Percentiles rank a stretch among this genome's conserved stretches.
phyloP scores from a whole-genome alignment of 495 filamentous ascomycete species.

The Hypoxylon subgilvum region DNA sequence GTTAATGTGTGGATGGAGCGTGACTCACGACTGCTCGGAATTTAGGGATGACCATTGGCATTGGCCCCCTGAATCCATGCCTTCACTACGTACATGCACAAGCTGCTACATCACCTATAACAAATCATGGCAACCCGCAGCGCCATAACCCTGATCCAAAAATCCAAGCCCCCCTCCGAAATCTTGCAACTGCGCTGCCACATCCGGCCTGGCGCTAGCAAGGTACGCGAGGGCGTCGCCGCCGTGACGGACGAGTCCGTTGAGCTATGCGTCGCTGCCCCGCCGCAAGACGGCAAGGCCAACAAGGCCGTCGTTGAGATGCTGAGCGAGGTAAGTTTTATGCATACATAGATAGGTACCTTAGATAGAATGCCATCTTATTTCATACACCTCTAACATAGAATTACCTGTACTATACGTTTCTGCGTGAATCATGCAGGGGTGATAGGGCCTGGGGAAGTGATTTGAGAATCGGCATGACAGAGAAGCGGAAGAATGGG shows the following conservation, averaged over 20 bases:
- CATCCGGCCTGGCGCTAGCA: constrained; percentile 68
- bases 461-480: too few species aligned
- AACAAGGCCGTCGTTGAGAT: constrained; percentile 69
- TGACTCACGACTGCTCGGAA: too few species aligned
- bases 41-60: neutral
- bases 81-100: neutral
- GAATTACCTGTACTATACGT: too few species aligned
- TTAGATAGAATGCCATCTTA: too few species aligned
- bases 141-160: constrained; percentile 41
- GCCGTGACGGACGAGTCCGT: constrained; percentile 60
- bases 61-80: neutral
- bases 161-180: constrained; percentile 42
- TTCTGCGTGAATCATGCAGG: too few species aligned
- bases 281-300: constrained; percentile 68
- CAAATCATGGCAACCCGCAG: constrained; percentile 35
- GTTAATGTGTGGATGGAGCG: too few species aligned
- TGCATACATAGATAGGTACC: neutral
- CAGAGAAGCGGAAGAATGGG: too few species aligned
- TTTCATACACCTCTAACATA: too few species aligned
- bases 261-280: constrained; percentile 67
- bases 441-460: too few species aligned
- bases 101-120: neutral
- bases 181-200: constrained; percentile 60
- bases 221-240: constrained; percentile 63
- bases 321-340: constrained; percentile 62